Conservation (phyloP, 2,329 filamentous ascomycete species). For the Aspergillus japonicus region DNA sequence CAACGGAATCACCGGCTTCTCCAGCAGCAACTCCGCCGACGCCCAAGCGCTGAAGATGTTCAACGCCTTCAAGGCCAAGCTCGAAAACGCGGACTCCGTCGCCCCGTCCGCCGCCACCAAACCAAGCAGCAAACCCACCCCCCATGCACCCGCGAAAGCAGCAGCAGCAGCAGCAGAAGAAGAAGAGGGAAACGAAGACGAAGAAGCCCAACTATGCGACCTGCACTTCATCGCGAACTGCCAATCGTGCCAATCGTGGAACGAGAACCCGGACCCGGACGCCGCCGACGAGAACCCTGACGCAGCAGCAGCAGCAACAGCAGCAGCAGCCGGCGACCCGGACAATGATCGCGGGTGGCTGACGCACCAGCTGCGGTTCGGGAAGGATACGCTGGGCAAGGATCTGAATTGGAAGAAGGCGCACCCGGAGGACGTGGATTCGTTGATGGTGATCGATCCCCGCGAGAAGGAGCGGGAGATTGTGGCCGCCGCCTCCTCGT, state of each 20-base stretch:
- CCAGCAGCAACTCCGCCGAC: constrained; percentile 52
- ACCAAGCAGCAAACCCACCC: constrained; percentile 7
- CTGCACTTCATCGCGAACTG: constrained; percentile 95
- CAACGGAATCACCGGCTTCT: constrained; percentile 53
- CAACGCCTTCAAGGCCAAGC: constrained; percentile 73
- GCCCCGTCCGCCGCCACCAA: constrained; percentile 21
- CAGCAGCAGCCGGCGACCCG: constrained; percentile 50
- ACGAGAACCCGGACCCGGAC: constrained; percentile 39
- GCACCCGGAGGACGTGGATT: constrained; percentile 72
- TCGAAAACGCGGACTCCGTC: constrained; percentile 53
- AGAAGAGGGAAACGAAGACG: constrained; percentile 64
- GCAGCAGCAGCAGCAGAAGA: background rate
- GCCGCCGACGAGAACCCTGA: background rate
- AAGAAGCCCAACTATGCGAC: constrained; percentile 79
- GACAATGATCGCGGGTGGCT: constrained; percentile 70
- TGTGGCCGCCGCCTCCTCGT: constrained; percentile 48
- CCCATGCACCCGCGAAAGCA: no score
- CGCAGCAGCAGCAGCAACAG: constrained; percentile 22
- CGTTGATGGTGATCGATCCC: constrained; percentile 87
- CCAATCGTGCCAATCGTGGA: constrained; percentile 86
- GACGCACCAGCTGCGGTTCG: constrained; percentile 79
- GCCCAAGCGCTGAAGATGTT: constrained; percentile 68
- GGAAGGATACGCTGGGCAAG: constrained; percentile 86
- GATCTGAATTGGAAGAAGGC: constrained; percentile 86
- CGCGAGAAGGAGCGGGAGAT: constrained; percentile 75